Percentiles rank a stretch among this genome's conserved stretches.
phyloP scores from a whole-genome alignment of 768 basidiomycete genomes.

The Sporobolomyces pararoseus region DNA sequence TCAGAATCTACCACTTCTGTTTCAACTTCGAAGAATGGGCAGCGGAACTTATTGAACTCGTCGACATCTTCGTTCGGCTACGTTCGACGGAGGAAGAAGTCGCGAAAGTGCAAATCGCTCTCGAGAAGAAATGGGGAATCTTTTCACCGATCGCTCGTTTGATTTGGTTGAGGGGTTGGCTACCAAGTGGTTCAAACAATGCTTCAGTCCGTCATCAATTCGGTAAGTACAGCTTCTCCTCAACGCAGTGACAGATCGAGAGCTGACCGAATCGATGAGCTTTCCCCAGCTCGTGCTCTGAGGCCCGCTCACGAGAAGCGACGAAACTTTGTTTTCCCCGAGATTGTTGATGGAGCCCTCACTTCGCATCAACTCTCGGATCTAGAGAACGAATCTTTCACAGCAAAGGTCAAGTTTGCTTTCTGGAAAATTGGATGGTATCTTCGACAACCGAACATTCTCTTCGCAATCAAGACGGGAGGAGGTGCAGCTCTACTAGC shows the following conservation, averaged over 20 bases:
- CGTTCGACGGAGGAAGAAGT: constrained; percentile 60
- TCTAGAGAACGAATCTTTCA: neutral
- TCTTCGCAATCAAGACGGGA: constrained; percentile 74
- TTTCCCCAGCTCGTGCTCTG: constrained; percentile 13
- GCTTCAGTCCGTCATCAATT: constrained; percentile 29
- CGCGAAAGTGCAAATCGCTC: neutral
- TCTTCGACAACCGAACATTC: constrained; percentile 71
- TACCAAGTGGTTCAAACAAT: neutral
- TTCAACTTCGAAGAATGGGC: constrained; percentile 95
- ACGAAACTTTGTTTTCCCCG: constrained; percentile 31
- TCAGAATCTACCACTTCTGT: constrained; percentile 53
- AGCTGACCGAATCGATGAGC: too few relatives aligned
- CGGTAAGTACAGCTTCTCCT: constrained; percentile 15
- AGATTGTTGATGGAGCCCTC: constrained; percentile 34
- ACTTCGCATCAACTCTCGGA: constrained; percentile 26
- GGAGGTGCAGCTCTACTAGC: constrained; percentile 72
- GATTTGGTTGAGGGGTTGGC: neutral
- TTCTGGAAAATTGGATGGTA: constrained; percentile 59
- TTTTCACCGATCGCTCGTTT: neutral
- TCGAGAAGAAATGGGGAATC: constrained; percentile 15
- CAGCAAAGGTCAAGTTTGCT: constrained; percentile 20
- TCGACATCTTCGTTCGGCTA: constrained; percentile 78
- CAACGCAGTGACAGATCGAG: too few relatives aligned
- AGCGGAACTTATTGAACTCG: constrained; percentile 70
- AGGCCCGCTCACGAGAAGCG: constrained; percentile 17